Percentiles rank a stretch among this genome's conserved stretches.
Evolutionary conservation across 2,329 filamentous ascomycete genomes (phyloP).

Genomic region (Colletotrichum magnum): DNA sequence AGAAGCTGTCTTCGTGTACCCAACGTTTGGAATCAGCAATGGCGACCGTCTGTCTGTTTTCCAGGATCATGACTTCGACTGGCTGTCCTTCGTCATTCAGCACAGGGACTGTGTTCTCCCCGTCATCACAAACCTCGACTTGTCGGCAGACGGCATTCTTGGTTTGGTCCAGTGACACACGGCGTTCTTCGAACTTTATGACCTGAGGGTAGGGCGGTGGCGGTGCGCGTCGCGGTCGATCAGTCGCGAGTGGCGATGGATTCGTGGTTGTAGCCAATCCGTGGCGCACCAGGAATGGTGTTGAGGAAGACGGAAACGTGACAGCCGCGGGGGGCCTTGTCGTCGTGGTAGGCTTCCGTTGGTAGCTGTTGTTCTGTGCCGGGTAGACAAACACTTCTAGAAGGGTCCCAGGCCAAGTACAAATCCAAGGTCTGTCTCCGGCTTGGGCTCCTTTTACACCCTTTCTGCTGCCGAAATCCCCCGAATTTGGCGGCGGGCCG

Average conservation of each 20-base stretch:
- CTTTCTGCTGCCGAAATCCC: slow-evolving; percentile 54
- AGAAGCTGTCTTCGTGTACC: slow-evolving; percentile 32
- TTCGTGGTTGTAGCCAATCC: slow-evolving; percentile 15
- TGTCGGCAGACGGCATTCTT: slow-evolving; percentile 62
- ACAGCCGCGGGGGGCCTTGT: slow-evolving; percentile 24
- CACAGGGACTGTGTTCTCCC: slow-evolving; percentile 53
- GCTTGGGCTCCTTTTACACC: slow-evolving; percentile 51
- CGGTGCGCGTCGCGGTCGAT: slow-evolving; percentile 32
- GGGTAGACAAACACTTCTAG: slow-evolving; percentile 72
- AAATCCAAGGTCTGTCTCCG: slow-evolving; percentile 71
- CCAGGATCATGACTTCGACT: slow-evolving; percentile 60
- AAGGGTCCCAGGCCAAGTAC: slow-evolving; percentile 69
- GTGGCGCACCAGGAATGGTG: slow-evolving; percentile 31
- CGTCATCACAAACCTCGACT: slow-evolving; percentile 59
- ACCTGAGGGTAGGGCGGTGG: slow-evolving; percentile 63
- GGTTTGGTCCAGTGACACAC: slow-evolving; percentile 51
- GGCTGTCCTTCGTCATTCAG: slow-evolving; percentile 54
- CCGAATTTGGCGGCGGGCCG: slow-evolving; percentile 20
- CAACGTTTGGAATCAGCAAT: slow-evolving; percentile 36
- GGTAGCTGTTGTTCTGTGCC: slow-evolving; percentile 62
- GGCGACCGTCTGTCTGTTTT: slow-evolving; percentile 47
- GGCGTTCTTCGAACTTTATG: slow-evolving; percentile 69
- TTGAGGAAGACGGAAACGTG: slow-evolving; percentile 38
- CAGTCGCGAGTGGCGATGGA: not conserved
- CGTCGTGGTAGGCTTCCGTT: slow-evolving; percentile 25